Evolutionary conservation across 495 filamentous ascomycete species (phyloP), one percentile per base, ranked within the genome.

Genomic region (Apiosordaria backusii): DNA sequence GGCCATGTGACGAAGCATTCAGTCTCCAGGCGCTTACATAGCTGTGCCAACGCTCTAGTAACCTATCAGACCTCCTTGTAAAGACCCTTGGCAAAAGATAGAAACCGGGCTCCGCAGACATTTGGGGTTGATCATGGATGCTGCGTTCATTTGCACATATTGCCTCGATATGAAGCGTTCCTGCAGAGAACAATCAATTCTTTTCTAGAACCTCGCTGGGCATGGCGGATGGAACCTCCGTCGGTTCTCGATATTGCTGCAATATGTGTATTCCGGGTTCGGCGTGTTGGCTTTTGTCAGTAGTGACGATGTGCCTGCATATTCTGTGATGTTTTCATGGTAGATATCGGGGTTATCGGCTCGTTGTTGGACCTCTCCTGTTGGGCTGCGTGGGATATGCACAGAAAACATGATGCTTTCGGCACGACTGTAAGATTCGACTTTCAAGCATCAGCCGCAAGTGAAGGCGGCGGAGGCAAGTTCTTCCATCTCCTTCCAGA

Each of bases 261-360:
- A 59, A 27, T 59, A 59, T 59, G 9, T 18, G 57, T 5, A 24
- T 59, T 59, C 57, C 57, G 57, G 24, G 57, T 59, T 59, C 57
- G 57, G 25, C 24, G 57, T 18, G 9, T 45, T 2, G 9, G 9
- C 3, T 45, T 13, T 15, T 10, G 35, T 9, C 9, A 7, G 35
- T 55, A 6, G 18, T 55, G 53, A 55, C 53, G 53, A 21, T 24
- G 19, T 21, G 13, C 9, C 16, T 45, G 35, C 35, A 45, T 13
- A 13, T 45, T 45, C 35, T 45, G 10, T 15, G 35, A 7, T 45
- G 35, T 6, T 45, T 45, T 15, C 16, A 13, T 45, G 35, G 10
- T 13, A 13, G 16, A 45, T 3, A 15, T 45, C 35, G 35, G 35
- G 16, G 1, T 45, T 45, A 45, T 45, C 35, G 35, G 35, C 13